Evolutionary conservation across 2,329 filamentous ascomycete genomes (phyloP).

Genomic region (Lasiodiplodia gonubiensis): DNA sequence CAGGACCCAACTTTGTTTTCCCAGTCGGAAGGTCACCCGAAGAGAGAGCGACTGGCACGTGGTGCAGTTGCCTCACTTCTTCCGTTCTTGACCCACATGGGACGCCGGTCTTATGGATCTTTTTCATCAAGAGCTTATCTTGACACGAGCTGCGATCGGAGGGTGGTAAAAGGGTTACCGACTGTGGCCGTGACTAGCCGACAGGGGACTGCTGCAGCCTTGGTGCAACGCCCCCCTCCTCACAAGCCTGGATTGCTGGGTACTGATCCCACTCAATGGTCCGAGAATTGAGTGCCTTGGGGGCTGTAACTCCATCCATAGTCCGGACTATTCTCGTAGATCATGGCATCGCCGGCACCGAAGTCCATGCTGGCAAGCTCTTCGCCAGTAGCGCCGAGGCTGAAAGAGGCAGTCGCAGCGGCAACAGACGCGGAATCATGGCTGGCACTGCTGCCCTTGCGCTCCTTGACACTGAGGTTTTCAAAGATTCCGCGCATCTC

Average conservation of each 20-base stretch:
- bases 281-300: constrained; percentile 11
- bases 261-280: background rate
- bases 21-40: constrained; percentile 12
- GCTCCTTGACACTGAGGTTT: constrained; percentile 39
- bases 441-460: constrained; percentile 8
- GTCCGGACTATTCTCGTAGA: constrained; percentile 28
- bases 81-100: constrained; percentile 18
- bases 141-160: background rate
- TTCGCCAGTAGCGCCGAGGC: constrained; percentile 24
- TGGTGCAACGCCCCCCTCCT: constrained; percentile 9
- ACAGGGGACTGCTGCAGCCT: constrained; percentile 1
- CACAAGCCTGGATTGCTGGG: background rate
- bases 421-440: constrained; percentile 14
- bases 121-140: constrained; percentile 17
- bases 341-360: constrained; percentile 26
- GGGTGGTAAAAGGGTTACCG: constrained; percentile 1
- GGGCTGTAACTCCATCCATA: constrained; percentile 27
- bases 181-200: constrained; percentile 17
- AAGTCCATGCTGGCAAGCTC: constrained; percentile 26
- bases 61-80: background rate
- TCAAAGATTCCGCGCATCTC: constrained; percentile 75
- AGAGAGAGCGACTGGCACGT: background rate
- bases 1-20: constrained; percentile 18
- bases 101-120: constrained; percentile 7
- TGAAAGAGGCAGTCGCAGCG: constrained; percentile 6